Conservation (phyloP, 257 asterid species). For the Solanum pinnatisectum region DNA sequence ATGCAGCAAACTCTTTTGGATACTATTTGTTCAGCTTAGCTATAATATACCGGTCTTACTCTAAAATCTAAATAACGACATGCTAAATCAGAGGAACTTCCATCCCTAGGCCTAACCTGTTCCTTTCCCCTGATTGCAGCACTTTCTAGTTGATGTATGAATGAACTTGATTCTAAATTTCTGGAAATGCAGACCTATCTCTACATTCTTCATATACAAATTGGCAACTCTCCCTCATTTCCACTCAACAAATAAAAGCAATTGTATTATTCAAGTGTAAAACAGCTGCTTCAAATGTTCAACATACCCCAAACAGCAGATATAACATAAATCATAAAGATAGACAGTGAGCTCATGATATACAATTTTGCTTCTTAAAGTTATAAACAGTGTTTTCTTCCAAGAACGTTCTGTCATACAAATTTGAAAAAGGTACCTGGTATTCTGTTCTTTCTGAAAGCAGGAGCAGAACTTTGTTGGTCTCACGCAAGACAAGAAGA, state of each 20-base stretch:
- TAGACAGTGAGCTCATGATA: neutral
- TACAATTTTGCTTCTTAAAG: neutral
- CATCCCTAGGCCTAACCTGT: neutral
- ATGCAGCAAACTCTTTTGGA: neutral
- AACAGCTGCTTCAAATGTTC: neutral
- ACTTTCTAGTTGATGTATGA: neutral
- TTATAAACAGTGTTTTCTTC: neutral
- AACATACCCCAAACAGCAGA: neutral
- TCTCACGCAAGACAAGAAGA: conserved; percentile 76
- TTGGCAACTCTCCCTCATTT: neutral
- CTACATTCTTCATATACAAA: neutral
- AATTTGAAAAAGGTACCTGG: conserved; percentile 36
- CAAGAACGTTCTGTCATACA: neutral
- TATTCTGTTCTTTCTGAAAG: conserved; percentile 84
- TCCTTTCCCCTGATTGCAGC: neutral
- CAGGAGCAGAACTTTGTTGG: conserved; percentile 70
- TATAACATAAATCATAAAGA: neutral
- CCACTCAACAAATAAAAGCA: neutral
- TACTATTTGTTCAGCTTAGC: neutral
- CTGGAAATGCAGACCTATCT: neutral
- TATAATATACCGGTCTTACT: neutral
- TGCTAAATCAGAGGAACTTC: neutral
- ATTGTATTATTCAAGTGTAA: neutral
- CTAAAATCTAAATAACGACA: neutral
- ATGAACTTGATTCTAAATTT: neutral